These are phyloP conservation scores for Sisymbrium irio DNA, from an alignment of 345 rosid genomes.

Conservation along the genomic window DNA sequence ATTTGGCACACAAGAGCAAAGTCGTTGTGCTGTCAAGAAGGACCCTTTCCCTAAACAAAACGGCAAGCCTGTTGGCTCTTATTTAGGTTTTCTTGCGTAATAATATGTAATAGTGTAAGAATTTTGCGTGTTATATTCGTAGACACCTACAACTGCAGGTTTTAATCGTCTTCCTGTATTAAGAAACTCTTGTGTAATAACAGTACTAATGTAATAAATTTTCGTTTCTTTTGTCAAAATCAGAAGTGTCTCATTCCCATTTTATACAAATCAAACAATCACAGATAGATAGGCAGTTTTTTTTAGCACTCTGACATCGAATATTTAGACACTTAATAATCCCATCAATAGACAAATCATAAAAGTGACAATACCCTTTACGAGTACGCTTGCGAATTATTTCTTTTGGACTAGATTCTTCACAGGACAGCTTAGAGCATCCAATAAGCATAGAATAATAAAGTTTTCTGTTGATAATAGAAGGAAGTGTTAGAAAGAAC, in stretches of 20 bases:
- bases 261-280: no score
- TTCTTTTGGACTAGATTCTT: constrained; percentile 38
- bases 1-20: constrained; percentile 90
- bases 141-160: no score
- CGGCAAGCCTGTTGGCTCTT: constrained; percentile 70
- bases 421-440: constrained; percentile 65
- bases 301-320: neutral
- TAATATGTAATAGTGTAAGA: no score
- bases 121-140: no score
- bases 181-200: no score
- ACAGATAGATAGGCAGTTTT: neutral
- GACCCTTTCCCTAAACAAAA: constrained; percentile 82
- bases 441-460: constrained; percentile 82
- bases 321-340: neutral
- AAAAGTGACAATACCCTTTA: constrained; percentile 40
- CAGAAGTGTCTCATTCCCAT: no score
- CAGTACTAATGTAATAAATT: no score
- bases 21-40: constrained; percentile 90
- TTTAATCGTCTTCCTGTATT: no score
- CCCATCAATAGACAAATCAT: neutral
- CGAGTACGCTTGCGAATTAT: constrained; percentile 35
- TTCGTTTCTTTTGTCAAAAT: no score
- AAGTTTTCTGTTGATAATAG: constrained; percentile 61
- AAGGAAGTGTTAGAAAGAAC: neutral
- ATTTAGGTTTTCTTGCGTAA: no score